Evolutionary conservation across 1,284 basidiomycete genomes (phyloP), one percentile per base, ranked within the genome.

Genomic region (Tylopilus orsonianus): DNA sequence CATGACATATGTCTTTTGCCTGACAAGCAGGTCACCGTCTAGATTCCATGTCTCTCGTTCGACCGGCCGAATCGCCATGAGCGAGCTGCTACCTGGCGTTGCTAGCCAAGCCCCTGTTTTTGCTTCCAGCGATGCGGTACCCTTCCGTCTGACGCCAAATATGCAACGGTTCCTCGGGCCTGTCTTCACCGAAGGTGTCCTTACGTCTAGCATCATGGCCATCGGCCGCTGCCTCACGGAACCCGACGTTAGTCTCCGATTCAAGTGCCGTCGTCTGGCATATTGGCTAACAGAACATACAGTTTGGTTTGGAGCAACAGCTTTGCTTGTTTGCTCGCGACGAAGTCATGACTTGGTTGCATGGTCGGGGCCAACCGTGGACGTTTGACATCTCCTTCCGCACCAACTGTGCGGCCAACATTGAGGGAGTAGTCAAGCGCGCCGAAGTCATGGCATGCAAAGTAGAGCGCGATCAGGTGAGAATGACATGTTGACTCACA

Each of bases 61-160:
- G n/a, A 93, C 91, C 1, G 95, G 95, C 5, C 79, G 87, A 50
- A 87, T 97, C 62, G 85, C 87, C 44, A 94, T 97, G 86, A 89
- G 87, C 41, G 95, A 97, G 61, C 74, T 96, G 38, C 72, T 94
- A 39, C 92, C 94, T 44, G 83, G 94, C 8, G 70, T 81, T 47
- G 66, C 73, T 39, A 59, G 69, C 34, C 71, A 76, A 26, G 73
- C 74, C 26, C 89, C 91, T 0, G 70, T 90, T 33, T 88, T 93
- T 63, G 79, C 80, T 24, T 87, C 88, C 2, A 83, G 78, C 54
- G 97, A 99, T 58, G 78, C 85, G 2, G 93, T 97, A 10, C 96
- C 97, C 0, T 99, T 99, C 88, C 87, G 97, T 9, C 83, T 97
- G 57, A 97, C 94, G 10, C 95, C 95, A 3, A 98, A 97, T 68